These are phyloP conservation scores for Ophiostoma tasmaniense DNA, from an alignment of 2,329 filamentous ascomycete genomes.

Conservation along the genomic window DNA sequence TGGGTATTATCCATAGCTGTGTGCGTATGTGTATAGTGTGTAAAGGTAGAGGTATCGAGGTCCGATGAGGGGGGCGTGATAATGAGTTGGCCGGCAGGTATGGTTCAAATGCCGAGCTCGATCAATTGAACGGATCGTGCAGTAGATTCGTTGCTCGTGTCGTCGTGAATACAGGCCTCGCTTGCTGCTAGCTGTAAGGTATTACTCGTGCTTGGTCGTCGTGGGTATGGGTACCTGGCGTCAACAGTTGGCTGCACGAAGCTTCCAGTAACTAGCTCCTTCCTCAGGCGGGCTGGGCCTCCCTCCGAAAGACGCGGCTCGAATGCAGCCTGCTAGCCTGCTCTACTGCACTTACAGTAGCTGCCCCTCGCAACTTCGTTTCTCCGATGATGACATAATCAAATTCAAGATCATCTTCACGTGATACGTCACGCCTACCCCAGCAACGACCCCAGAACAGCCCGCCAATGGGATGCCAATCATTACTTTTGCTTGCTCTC, in stretches of 20 bases:
- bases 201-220: constrained; percentile 10
- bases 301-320: constrained; percentile 31
- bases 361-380: constrained; percentile 17
- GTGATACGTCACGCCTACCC: constrained; percentile 3
- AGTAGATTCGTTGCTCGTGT: constrained; percentile 6
- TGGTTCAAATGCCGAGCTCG: not conserved
- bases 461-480: constrained; percentile 20
- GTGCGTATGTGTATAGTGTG: not conserved
- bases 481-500: constrained; percentile 19
- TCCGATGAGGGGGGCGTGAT: not conserved
- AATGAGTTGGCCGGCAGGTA: not conserved
- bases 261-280: constrained; percentile 16
- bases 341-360: constrained; percentile 6
- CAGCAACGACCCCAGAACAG: not conserved
- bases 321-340: constrained; percentile 31
- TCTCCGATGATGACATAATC: constrained; percentile 12
- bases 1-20: constrained; percentile 68
- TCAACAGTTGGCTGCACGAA: constrained; percentile 2
- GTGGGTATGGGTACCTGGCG: constrained; percentile 1
- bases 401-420: not conserved
- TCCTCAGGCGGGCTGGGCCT: constrained; percentile 7
- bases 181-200: not conserved
- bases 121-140: not conserved
- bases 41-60: not conserved
- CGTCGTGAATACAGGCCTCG: constrained; percentile 7